Evolutionary conservation across 306 rosid genomes (phyloP).

Genomic region (Chamaecrista fasciculata): DNA sequence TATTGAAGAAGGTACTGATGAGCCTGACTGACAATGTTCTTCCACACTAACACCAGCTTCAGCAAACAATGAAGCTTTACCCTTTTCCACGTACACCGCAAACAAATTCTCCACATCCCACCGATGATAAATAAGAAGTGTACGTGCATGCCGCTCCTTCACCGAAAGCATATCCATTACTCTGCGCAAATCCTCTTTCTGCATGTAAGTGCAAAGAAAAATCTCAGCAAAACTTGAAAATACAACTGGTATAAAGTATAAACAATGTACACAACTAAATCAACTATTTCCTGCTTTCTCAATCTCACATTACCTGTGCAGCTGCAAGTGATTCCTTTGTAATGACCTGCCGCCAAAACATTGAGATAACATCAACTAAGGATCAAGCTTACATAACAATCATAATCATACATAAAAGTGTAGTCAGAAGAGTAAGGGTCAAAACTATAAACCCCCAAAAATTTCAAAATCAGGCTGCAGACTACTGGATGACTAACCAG

Average conservation of each 20-base stretch:
- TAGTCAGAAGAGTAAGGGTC: background rate
- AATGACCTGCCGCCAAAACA: constrained; percentile 55
- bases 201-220: constrained; percentile 26
- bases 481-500: background rate
- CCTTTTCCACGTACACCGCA: constrained; percentile 70
- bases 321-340: constrained; percentile 67
- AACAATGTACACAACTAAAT: background rate
- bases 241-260: background rate
- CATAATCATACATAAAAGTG: background rate
- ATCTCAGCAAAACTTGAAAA: constrained; percentile 17
- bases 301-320: constrained; percentile 68
- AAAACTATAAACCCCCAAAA: background rate
- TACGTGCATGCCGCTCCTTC: constrained; percentile 81
- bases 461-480: background rate
- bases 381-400: constrained; percentile 1
- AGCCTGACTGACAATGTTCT: constrained; percentile 37
- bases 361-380: background rate
- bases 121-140: constrained; percentile 75
- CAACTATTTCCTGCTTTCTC: background rate
- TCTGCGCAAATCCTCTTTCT: constrained; percentile 84
- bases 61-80: constrained; percentile 48
- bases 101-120: constrained; percentile 85
- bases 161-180: constrained; percentile 78
- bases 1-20: constrained; percentile 32
- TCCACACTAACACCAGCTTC: constrained; percentile 78